Conservation (phyloP, 2,329 filamentous ascomycete species). For the Myrmaecium sp. region DNA sequence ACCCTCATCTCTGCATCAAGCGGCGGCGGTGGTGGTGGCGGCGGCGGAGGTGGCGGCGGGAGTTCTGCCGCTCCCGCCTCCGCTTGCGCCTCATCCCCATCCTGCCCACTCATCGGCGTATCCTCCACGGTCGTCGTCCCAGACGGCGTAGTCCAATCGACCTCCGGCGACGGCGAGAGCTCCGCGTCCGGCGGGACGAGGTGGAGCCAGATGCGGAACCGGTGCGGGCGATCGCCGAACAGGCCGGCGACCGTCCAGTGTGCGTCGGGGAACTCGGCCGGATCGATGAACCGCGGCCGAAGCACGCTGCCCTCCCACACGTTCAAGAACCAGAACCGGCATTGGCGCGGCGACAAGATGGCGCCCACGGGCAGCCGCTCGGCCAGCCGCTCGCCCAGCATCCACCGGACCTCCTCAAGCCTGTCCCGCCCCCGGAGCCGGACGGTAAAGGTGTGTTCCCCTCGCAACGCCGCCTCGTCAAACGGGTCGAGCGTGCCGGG, state of each 20-base stretch:
- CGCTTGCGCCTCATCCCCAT: slow-evolving; percentile 10
- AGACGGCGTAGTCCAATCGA: slow-evolving; percentile 1
- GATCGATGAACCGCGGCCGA: slow-evolving; percentile 7
- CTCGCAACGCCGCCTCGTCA: too few species aligned
- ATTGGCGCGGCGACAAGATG: slow-evolving; percentile 19
- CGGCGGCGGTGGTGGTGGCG: slow-evolving; percentile 2
- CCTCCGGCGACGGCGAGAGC: slow-evolving; percentile 1
- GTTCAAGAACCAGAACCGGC: slow-evolving; percentile 24
- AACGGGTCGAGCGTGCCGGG: slow-evolving; percentile 19
- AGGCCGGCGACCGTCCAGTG: neutral
- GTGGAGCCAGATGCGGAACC: slow-evolving; percentile 3
- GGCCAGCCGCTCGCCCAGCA: too few species aligned
- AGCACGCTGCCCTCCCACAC: slow-evolving; percentile 11
- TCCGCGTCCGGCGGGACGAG: slow-evolving; percentile 9
- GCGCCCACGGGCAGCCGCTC: slow-evolving; percentile 12
- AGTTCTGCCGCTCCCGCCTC: too few species aligned
- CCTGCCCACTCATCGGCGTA: slow-evolving; percentile 22
- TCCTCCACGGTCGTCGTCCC: slow-evolving; percentile 12
- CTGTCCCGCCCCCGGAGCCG: slow-evolving; percentile 11
- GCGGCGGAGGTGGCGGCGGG: slow-evolving; percentile 1
- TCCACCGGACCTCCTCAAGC: slow-evolving; percentile 14
- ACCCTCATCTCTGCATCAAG: slow-evolving; percentile 21
- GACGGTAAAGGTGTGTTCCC: slow-evolving; percentile 11
- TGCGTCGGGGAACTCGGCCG: slow-evolving; percentile 8
- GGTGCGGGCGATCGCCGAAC: neutral